Evolutionary conservation across 73 alveolate genomes (phyloP), one percentile per base, ranked within the genome.

Genomic region (Paraurostyla sp.): DNA sequence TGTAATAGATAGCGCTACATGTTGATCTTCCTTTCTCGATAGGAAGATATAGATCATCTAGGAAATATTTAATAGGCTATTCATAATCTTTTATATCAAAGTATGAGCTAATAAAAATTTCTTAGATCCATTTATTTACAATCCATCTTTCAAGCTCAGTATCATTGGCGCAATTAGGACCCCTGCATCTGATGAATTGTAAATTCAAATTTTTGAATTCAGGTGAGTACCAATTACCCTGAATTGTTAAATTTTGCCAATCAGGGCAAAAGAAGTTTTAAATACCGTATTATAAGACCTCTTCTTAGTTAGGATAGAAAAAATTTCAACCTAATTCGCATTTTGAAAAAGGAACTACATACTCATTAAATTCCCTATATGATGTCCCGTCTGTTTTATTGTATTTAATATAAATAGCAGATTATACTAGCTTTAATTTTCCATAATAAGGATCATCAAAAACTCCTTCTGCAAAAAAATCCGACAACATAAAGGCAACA

Each of bases 401-500:
- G 11, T 30, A 7, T 23, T 40, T 69, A 7, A 69, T 69, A 15
- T 38, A 1, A 7, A 69, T 23, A 7, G 6, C 41, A 2, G 15
- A 1, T 35, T 69, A 33, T n/a, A 4, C 22, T 15, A 69, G 13
- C 3, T 18, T 9, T 22, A 69, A 41, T 25, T 32, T 7, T 7
- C 83, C 83, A 69, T 69, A 32, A 15, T 32, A 15, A 2, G 29
- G 27, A 36, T 69, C 83, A 38, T 69, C 62, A 43, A 41, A 69
- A 15, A 43, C 36, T 7, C 11, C 22, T 3, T 18, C 11, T 4
- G 83, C 83, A 7, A 2, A 7, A 7, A 69, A 7, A 25, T 69
- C 41, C 2, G 63, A 36, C 23, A 69, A 60, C 83, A 69, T 69
- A 43, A 69, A 69, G 30, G 83, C 83, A 69, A 69, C 30, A 15